phyloP scores from a whole-genome alignment of 129 eudicot genomes.

The Pittosporum tobira region DNA sequence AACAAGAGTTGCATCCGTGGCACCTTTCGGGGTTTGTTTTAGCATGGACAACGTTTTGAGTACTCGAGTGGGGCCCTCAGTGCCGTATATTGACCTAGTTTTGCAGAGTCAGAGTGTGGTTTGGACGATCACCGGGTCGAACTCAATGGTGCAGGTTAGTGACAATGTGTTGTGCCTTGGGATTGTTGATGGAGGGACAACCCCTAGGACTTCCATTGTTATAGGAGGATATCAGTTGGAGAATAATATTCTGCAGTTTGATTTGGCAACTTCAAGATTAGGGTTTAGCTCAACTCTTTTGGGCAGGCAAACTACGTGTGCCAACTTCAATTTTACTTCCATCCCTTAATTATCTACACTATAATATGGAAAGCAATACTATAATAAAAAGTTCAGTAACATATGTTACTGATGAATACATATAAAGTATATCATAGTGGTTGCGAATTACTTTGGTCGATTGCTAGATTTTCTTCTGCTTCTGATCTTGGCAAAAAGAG shows the following conservation, averaged over 20 bases:
- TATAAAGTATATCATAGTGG: too few relatives aligned
- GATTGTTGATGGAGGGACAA: conserved; percentile 20
- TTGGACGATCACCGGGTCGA: conserved; percentile 28
- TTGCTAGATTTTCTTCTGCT: too few relatives aligned
- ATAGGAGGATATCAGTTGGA: conserved; percentile 33
- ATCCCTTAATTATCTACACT: too few relatives aligned
- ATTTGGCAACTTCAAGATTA: conserved; percentile 10
- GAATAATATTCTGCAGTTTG: conserved; percentile 23
- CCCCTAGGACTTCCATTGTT: conserved; percentile 13
- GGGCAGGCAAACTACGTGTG: too few relatives aligned
- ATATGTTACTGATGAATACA: too few relatives aligned
- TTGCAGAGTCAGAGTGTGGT: conserved; percentile 8
- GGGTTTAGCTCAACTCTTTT: too few relatives aligned
- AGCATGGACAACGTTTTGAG: conserved; percentile 14
- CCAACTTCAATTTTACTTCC: too few relatives aligned
- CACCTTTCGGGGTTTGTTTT: conserved; percentile 20
- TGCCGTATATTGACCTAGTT: conserved; percentile 24
- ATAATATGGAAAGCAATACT: too few relatives aligned
- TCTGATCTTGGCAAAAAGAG: too few relatives aligned
- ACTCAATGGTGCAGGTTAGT: conserved; percentile 24
- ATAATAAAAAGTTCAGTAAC: too few relatives aligned
- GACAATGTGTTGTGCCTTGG: conserved; percentile 20
- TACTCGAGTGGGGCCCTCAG: conserved; percentile 21
- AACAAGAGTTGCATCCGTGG: conserved; percentile 19
- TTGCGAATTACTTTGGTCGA: too few relatives aligned